phyloP scores from a whole-genome alignment of 1,284 basidiomycete species.

The Irpex sp. region DNA sequence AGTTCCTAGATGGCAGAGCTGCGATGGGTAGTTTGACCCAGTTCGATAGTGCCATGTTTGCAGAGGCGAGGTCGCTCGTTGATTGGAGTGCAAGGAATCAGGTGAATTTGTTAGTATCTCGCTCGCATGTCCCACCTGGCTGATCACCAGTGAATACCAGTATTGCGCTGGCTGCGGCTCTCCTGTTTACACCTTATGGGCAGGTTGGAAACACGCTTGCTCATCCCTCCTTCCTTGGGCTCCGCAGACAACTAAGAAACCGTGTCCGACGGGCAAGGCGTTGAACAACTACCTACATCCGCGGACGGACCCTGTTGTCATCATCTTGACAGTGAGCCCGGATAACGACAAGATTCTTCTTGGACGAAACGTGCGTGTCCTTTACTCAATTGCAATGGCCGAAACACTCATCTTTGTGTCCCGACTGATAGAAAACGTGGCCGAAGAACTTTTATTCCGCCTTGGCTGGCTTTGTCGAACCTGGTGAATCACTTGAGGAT shows the following conservation, averaged over 20 bases:
- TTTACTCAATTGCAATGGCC: not conserved
- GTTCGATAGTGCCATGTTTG: constrained; percentile 73
- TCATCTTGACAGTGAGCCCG: constrained; percentile 84
- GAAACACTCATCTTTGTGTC: not conserved
- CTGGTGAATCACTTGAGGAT: constrained; percentile 92
- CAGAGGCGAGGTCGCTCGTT: constrained; percentile 73
- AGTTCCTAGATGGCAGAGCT: constrained; percentile 69
- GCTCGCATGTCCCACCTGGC: not conserved
- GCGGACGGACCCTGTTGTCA: constrained; percentile 86
- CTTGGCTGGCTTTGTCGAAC: constrained; percentile 89
- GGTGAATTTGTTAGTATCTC: constrained; percentile 33
- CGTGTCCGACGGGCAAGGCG: constrained; percentile 71
- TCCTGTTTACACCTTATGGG: constrained; percentile 86
- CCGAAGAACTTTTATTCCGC: constrained; percentile 80
- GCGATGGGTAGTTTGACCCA: constrained; percentile 52
- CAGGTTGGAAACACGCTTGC: constrained; percentile 93
- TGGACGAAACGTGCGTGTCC: constrained; percentile 70
- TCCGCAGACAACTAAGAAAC: constrained; percentile 54
- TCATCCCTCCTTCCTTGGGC: constrained; percentile 69
- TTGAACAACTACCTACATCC: constrained; percentile 88
- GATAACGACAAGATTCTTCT: constrained; percentile 81
- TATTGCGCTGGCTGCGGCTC: constrained; percentile 91
- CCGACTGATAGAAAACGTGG: constrained; percentile 38
- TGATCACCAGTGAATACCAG: constrained; percentile 32
- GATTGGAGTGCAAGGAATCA: constrained; percentile 91